phyloP scores from a whole-genome alignment of 2,329 filamentous ascomycete genomes.

The Fusarium brevicatenulatum region DNA sequence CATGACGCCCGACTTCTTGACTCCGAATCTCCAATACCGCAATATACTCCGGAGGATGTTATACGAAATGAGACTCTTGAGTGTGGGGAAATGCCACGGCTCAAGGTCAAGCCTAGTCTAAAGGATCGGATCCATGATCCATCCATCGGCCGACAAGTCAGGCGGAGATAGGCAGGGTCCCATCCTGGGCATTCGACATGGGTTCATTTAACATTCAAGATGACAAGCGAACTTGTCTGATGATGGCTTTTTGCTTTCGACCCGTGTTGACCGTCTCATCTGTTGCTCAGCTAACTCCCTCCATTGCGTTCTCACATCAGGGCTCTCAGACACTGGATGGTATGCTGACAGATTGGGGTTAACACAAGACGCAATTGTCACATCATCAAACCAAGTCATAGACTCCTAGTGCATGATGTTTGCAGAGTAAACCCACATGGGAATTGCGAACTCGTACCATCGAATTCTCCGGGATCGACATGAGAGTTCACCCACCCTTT shows the following conservation, averaged over 20 bases:
- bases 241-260: slow-evolving; percentile 5
- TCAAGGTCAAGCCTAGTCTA: slow-evolving; percentile 10
- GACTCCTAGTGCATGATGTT: background rate
- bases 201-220: slow-evolving; percentile 1
- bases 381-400: background rate
- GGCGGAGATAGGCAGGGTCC: slow-evolving; percentile 11
- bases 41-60: slow-evolving; percentile 27
- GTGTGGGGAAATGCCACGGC: slow-evolving; percentile 28
- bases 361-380: background rate
- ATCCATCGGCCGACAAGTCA: slow-evolving; percentile 16
- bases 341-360: background rate
- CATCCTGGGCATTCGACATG: slow-evolving; percentile 19
- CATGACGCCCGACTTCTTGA: slow-evolving; percentile 16
- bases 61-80: slow-evolving; percentile 25
- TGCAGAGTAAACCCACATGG: background rate
- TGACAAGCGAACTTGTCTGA: slow-evolving; percentile 9
- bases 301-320: background rate
- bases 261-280: background rate
- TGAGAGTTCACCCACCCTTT: slow-evolving; percentile 10
- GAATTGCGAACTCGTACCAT: slow-evolving; percentile 17
- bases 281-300: background rate
- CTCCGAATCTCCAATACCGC: slow-evolving; percentile 8
- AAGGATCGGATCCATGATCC: slow-evolving; percentile 8
- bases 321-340: background rate
- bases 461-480: slow-evolving; percentile 37